Conservation (phyloP, 805 yeast species). For the Sugiyamaella qingdaonensis region DNA sequence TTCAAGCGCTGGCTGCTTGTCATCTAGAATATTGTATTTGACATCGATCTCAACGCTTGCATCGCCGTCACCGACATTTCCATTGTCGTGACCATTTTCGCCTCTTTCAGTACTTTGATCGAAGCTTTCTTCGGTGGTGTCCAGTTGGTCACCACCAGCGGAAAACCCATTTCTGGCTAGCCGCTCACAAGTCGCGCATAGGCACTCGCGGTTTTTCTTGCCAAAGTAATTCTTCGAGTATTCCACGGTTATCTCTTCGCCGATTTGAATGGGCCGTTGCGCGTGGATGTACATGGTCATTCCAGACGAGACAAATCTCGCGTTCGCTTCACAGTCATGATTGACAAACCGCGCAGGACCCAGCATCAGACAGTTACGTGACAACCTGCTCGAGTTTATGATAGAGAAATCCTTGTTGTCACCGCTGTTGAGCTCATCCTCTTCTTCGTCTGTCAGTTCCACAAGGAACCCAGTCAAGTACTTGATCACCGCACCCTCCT, state of each 20-base stretch:
- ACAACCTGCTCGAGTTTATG: constrained; percentile 36
- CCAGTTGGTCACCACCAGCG: background rate
- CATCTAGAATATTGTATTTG: background rate
- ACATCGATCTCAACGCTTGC: constrained; percentile 2
- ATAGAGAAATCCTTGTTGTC: constrained; percentile 42
- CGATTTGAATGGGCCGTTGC: constrained; percentile 33
- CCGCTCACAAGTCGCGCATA: constrained; percentile 43
- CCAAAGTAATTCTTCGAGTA: constrained; percentile 45
- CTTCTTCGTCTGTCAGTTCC: constrained; percentile 34
- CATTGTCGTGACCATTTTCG: background rate
- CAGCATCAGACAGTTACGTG: constrained; percentile 39
- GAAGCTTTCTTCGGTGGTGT: background rate
- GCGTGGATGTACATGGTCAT: constrained; percentile 35
- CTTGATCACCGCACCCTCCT: constrained; percentile 33
- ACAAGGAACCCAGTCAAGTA: constrained; percentile 39
- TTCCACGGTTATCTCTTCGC: constrained; percentile 46
- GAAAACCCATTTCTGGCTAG: constrained; percentile 31
- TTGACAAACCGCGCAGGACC: constrained; percentile 48
- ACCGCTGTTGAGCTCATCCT: constrained; percentile 27
- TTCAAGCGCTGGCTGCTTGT: background rate
- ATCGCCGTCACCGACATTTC: background rate
- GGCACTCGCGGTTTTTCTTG: constrained; percentile 38
- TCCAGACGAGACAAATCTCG: constrained; percentile 33
- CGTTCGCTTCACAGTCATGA: constrained; percentile 46
- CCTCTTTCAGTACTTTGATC: background rate